These are phyloP conservation scores for Termitomyces sp. DNA, from an alignment of 768 basidiomycete species.

Conservation along the genomic window DNA sequence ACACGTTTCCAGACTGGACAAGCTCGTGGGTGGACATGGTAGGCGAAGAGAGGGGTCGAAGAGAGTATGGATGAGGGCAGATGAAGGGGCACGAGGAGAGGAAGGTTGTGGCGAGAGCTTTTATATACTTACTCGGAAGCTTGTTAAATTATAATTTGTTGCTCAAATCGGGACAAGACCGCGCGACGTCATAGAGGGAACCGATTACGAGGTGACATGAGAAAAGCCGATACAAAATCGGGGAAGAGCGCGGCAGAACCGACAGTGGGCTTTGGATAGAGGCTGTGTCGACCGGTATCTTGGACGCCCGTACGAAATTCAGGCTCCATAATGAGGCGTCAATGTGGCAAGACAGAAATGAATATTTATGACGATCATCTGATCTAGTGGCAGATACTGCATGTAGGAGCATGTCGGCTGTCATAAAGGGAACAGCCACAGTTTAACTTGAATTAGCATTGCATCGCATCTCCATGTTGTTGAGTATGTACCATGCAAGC, in stretches of 20 bases:
- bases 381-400: background rate
- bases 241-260: slow-evolving; percentile 3
- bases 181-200: slow-evolving; percentile 2
- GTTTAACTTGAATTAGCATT: background rate
- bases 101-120: background rate
- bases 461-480: background rate
- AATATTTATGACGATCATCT: background rate
- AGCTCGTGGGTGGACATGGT: slow-evolving; percentile 21
- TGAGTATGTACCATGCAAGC: background rate
- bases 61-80: background rate
- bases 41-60: too few relatives aligned
- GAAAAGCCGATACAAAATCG: background rate
- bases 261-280: background rate
- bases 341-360: background rate
- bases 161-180: background rate
- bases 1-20: slow-evolving; percentile 37
- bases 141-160: background rate
- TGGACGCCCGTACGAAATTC: background rate
- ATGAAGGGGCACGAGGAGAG: background rate
- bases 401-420: background rate
- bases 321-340: background rate
- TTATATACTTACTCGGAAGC: slow-evolving; percentile 5
- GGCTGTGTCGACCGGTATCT: background rate
- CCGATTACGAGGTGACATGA: slow-evolving; percentile 6
- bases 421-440: background rate